Percentiles rank a stretch among this genome's conserved stretches.
Evolutionary conservation across 805 yeast genomes (phyloP).

Genomic region (Barnettozyma wickerhamii): DNA sequence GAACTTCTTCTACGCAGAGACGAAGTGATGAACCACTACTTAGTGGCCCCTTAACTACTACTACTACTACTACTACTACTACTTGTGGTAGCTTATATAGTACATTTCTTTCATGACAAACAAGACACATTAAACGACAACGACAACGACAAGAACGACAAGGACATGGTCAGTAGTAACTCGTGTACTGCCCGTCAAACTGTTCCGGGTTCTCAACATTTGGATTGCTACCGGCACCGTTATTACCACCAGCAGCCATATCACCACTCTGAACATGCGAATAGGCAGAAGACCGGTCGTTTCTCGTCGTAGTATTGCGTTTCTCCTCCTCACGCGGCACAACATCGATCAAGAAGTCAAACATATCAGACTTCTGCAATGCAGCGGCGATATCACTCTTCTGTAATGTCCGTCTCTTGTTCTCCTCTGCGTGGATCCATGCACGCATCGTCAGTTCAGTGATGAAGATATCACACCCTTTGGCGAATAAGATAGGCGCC

Average conservation of each 20-base stretch:
- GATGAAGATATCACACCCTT: constrained; percentile 95
- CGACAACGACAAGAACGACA: too few relatives aligned
- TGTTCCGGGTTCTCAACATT: background rate
- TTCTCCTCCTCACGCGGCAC: constrained; percentile 82
- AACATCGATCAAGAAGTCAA: constrained; percentile 92
- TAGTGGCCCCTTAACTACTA: too few relatives aligned
- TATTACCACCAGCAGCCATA: background rate
- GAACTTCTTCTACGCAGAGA: constrained; percentile 83
- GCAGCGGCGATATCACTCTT: constrained; percentile 95
- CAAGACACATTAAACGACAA: too few relatives aligned
- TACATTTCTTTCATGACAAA: too few relatives aligned
- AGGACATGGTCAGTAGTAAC: too few relatives aligned
- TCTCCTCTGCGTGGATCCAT: constrained; percentile 98
- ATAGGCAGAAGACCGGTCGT: background rate
- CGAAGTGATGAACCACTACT: constrained; percentile 27
- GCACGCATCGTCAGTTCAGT: constrained; percentile 98
- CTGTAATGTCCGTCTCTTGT: constrained; percentile 90
- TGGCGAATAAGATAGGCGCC: constrained; percentile 95
- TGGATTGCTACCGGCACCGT: background rate
- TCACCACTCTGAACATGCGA: background rate
- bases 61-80: too few relatives aligned
- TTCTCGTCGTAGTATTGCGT: constrained; percentile 5
- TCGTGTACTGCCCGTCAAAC: background rate
- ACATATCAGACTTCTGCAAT: constrained; percentile 91
- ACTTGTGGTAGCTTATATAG: too few relatives aligned